A percentile compares a stretch with the other conserved stretches of the same genome.
Evolutionary conservation across 495 filamentous ascomycete species (phyloP).

Genomic region (Penicillium manginii): DNA sequence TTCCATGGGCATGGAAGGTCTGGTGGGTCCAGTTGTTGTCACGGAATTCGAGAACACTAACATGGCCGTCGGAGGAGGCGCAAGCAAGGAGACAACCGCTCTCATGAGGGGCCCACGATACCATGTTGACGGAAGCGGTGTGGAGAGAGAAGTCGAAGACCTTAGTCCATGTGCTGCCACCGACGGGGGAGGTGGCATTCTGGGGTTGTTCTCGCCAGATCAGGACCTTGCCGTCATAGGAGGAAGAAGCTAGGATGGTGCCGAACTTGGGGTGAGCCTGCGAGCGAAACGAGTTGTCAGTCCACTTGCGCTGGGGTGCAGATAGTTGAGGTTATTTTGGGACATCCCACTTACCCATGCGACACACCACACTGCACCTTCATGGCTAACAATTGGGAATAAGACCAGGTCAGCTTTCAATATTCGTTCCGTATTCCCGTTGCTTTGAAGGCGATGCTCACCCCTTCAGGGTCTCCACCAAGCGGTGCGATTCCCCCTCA

Average conservation of each 20-base stretch:
- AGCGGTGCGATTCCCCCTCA: slow-evolving; percentile 87
- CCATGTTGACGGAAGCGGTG: slow-evolving; percentile 93
- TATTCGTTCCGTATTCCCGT: not conserved
- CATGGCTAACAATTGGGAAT: slow-evolving; percentile 62
- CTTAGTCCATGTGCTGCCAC: slow-evolving; percentile 67
- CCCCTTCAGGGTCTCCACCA: slow-evolving; percentile 95
- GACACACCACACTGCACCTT: slow-evolving; percentile 95
- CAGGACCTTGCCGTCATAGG: slow-evolving; percentile 96
- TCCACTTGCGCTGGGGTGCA: slow-evolving; percentile 13
- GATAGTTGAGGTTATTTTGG: not conserved
- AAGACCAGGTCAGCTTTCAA: slow-evolving; percentile 5
- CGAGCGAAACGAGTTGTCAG: slow-evolving; percentile 18
- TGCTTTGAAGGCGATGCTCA: slow-evolving; percentile 41
- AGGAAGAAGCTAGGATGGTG: slow-evolving; percentile 91
- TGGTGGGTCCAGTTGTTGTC: slow-evolving; percentile 86
- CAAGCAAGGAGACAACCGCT: slow-evolving; percentile 92
- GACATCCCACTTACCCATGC: slow-evolving; percentile 68
- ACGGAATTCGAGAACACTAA: slow-evolving; percentile 92
- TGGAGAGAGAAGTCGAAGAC: slow-evolving; percentile 90
- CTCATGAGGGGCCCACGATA: slow-evolving; percentile 97
- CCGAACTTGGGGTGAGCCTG: slow-evolving; percentile 96
- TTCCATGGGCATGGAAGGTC: slow-evolving; percentile 88
- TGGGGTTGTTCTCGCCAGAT: slow-evolving; percentile 91
- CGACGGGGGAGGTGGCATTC: slow-evolving; percentile 45
- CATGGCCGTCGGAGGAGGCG: slow-evolving; percentile 89